phyloP scores from a whole-genome alignment of 305 asterid genomes.

The Petunia hybrid region DNA sequence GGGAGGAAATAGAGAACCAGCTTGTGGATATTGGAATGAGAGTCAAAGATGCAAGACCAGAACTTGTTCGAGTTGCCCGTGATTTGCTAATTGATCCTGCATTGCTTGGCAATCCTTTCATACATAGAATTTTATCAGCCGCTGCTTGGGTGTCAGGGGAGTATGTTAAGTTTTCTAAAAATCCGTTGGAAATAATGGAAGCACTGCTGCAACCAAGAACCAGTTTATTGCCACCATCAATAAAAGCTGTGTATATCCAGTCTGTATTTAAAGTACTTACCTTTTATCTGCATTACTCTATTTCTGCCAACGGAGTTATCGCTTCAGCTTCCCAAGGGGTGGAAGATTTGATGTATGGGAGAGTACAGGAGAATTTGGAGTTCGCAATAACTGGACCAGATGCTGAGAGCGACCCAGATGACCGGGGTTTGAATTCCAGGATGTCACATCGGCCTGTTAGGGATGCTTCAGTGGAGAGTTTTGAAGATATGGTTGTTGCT shows the following conservation, averaged over 20 bases:
- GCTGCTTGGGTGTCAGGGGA: constrained; percentile 96
- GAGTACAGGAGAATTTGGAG: constrained; percentile 48
- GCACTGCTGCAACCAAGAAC: constrained; percentile 91
- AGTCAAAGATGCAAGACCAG: constrained; percentile 90
- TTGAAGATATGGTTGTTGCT: constrained; percentile 41
- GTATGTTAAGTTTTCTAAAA: constrained; percentile 81
- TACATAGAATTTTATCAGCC: constrained; percentile 79
- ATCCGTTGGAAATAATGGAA: constrained; percentile 87
- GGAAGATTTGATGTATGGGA: constrained; percentile 42
- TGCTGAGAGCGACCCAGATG: constrained; percentile 58
- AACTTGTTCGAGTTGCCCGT: constrained; percentile 87
- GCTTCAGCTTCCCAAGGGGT: constrained; percentile 44
- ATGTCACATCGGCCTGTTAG: constrained; percentile 33
- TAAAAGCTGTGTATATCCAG: constrained; percentile 86
- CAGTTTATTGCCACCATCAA: constrained; percentile 71
- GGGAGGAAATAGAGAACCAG: constrained; percentile 78
- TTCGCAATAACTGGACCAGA: constrained; percentile 41
- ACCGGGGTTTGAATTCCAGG: constrained; percentile 39
- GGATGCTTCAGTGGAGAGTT: constrained; percentile 37
- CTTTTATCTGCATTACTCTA: constrained; percentile 62
- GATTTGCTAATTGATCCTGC: constrained; percentile 94
- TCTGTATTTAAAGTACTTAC: constrained; percentile 81
- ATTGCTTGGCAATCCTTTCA: constrained; percentile 77
- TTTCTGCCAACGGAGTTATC: constrained; percentile 54
- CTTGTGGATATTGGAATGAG: constrained; percentile 93